Percentiles rank a stretch among this genome's conserved stretches.
phyloP scores from a whole-genome alignment of 768 basidiomycete species.

The Pleurotus djamor region DNA sequence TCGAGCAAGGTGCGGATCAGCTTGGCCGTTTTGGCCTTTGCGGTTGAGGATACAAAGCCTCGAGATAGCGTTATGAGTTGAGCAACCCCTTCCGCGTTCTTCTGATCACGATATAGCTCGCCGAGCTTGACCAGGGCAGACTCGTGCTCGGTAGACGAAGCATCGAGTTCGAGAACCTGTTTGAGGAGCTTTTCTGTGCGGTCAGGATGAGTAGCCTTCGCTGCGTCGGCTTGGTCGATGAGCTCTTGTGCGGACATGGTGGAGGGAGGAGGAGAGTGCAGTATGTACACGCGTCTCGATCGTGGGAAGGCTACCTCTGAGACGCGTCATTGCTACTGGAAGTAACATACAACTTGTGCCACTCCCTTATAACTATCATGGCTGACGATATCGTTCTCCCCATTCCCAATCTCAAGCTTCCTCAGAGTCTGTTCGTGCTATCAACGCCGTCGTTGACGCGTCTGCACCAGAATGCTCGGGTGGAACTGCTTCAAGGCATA shows the following conservation, averaged over 20 bases:
- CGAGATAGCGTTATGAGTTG: conserved; percentile 83
- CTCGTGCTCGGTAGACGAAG: conserved; percentile 62
- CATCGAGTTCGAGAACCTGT: conserved; percentile 50
- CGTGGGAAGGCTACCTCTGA: conserved; percentile 22
- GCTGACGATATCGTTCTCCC: conserved; percentile 83
- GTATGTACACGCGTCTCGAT: conserved; percentile 26
- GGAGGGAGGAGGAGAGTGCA: not conserved
- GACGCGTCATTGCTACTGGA: conserved; percentile 18
- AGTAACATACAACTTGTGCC: not conserved
- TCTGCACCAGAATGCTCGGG: conserved; percentile 66
- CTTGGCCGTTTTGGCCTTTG: conserved; percentile 97
- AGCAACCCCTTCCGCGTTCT: conserved; percentile 81
- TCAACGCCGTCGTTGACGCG: conserved; percentile 56
- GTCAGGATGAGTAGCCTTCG: conserved; percentile 43
- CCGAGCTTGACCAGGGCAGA: conserved; percentile 82
- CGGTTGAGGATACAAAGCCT: conserved; percentile 88
- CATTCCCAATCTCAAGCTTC: conserved; percentile 80
- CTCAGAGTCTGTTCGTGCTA: conserved; percentile 79
- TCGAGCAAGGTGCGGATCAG: conserved; percentile 94
- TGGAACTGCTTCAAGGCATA: conserved; percentile 69
- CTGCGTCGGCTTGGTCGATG: conserved; percentile 55
- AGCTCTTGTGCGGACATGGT: conserved; percentile 35
- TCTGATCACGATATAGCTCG: conserved; percentile 82
- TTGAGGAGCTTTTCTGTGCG: conserved; percentile 77
- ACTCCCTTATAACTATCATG: conserved; percentile 41